phyloP scores from a whole-genome alignment of 306 rosid species.

The Rosa rugosa region DNA sequence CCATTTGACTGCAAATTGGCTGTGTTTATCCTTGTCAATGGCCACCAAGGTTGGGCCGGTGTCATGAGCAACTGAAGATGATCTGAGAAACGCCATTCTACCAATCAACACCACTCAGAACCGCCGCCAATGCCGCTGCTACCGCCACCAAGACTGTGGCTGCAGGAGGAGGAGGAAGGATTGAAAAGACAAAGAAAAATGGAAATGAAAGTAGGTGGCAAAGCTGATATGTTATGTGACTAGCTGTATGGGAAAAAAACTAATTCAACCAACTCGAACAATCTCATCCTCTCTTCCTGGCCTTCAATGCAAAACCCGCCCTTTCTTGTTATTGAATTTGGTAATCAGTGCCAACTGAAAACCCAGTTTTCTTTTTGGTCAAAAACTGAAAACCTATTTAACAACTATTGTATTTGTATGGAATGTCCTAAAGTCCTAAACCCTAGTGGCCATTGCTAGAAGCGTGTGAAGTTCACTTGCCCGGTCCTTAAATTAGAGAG shows the following conservation, averaged over 20 bases:
- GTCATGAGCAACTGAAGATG: neutral
- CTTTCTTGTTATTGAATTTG: neutral
- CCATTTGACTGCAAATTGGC: constrained; percentile 76
- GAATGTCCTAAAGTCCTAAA: no score
- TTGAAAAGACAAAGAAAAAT: neutral
- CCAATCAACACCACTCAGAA: neutral
- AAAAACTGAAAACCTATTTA: neutral
- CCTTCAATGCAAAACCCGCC: neutral
- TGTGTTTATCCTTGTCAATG: constrained; percentile 53
- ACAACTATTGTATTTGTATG: no score
- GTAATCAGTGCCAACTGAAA: neutral
- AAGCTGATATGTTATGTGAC: neutral
- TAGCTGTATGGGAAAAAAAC: constrained; percentile 2
- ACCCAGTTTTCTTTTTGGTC: neutral
- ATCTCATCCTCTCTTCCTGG: neutral
- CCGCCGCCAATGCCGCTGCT: neutral
- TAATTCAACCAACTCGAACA: neutral
- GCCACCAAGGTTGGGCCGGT: constrained; percentile 46
- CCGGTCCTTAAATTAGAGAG: no score
- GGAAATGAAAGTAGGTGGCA: neutral
- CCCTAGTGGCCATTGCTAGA: neutral
- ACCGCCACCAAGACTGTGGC: neutral
- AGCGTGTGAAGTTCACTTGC: no score
- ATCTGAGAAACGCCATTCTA: constrained; percentile 16
- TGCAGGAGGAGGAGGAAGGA: neutral